Evolutionary conservation across 257 asterid species (phyloP).

Genomic region (Solanum acaule): DNA sequence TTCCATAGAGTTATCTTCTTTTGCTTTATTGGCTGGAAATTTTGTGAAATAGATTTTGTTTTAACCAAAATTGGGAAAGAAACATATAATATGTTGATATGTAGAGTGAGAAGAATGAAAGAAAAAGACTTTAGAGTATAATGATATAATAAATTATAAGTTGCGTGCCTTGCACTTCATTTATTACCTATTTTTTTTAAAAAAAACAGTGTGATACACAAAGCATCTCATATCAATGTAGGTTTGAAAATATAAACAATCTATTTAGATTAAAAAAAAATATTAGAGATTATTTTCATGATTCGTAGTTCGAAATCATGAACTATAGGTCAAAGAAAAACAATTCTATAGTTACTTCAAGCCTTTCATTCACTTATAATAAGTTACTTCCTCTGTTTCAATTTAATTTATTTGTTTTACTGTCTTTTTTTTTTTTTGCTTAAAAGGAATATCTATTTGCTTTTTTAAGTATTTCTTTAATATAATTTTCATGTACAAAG

Average conservation of each 20-base stretch:
- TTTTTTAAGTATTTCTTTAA: too few species aligned
- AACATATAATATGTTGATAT: neutral
- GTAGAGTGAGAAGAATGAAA: neutral
- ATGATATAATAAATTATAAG: neutral
- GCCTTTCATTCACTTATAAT: too few species aligned
- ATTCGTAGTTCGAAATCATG: too few species aligned
- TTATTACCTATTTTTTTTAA: neutral
- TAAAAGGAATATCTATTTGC: too few species aligned
- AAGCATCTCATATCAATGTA: accelerated
- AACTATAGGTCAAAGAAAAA: accelerated
- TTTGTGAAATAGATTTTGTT: neutral
- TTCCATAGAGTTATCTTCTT: neutral
- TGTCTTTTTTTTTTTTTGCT: too few species aligned
- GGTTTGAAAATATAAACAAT: accelerated
- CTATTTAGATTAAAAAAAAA: too few species aligned
- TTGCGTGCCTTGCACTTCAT: neutral
- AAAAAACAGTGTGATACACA: too few species aligned
- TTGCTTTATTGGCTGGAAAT: neutral
- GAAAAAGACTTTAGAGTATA: neutral
- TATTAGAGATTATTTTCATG: too few species aligned
- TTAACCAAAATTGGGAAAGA: neutral
- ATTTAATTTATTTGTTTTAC: too few species aligned
- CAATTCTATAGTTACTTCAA: accelerated
- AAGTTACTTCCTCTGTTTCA: neutral
- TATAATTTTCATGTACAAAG: too few species aligned